phyloP scores from a whole-genome alignment of 2,329 filamentous ascomycete genomes.

The Monosporascus sp. region DNA sequence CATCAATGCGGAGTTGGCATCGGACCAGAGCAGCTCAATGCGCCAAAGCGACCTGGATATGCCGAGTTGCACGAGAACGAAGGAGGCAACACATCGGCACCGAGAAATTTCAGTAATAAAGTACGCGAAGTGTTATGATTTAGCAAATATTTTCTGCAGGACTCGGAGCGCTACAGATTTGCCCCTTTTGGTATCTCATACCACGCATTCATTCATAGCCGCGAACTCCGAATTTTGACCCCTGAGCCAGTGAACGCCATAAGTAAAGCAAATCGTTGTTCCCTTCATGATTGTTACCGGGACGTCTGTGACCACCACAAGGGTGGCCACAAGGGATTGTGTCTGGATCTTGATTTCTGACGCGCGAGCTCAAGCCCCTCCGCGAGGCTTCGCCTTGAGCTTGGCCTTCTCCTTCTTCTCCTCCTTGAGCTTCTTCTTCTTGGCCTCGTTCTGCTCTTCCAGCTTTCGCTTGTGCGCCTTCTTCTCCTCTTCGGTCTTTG shows the following conservation, averaged over 20 bases:
- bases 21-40: no score
- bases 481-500: conserved; percentile 84
- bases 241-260: not conserved
- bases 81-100: no score
- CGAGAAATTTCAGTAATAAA: not conserved
- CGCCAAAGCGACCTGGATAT: no score
- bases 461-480: conserved; percentile 85
- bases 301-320: no score
- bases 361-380: conserved; percentile 21
- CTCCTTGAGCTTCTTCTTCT: conserved; percentile 92
- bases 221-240: not conserved
- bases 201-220: not conserved
- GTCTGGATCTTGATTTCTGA: no score
- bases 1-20: no score
- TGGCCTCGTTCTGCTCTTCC: conserved; percentile 84
- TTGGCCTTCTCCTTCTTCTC: conserved; percentile 95
- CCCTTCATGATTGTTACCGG: not conserved
- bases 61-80: no score
- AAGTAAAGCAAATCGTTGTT: not conserved
- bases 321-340: no score
- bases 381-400: conserved; percentile 79
- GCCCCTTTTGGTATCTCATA: not conserved
- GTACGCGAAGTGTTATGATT: not conserved
- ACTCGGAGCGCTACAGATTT: not conserved
- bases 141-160: not conserved